These are phyloP conservation scores for Dendrobium officinale DNA, from an alignment of 106 monocot genomes.

Conservation along the genomic window DNA sequence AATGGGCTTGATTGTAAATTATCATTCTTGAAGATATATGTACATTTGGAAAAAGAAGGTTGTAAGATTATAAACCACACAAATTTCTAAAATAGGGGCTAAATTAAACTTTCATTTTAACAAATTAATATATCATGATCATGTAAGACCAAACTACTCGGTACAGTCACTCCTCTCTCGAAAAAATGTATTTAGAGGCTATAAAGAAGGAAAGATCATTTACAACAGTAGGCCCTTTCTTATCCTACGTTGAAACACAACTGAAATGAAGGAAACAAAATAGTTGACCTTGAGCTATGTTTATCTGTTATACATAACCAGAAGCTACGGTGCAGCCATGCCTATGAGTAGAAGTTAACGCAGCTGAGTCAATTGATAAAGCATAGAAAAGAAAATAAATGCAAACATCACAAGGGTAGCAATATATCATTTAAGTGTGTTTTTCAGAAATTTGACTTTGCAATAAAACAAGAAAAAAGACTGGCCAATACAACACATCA, in stretches of 20 bases:
- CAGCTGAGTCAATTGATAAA: neutral
- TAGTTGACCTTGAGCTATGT: neutral
- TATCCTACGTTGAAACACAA: neutral
- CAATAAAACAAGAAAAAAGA: no score
- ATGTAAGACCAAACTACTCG: neutral
- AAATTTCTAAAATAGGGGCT: neutral
- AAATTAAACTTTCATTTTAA: neutral
- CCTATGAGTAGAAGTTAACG: neutral
- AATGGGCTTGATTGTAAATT: neutral
- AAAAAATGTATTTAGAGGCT: neutral
- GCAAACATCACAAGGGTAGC: no score
- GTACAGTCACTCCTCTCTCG: neutral
- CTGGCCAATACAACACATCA: neutral
- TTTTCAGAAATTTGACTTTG: no score
- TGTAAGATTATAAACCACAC: neutral
- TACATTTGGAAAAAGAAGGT: neutral
- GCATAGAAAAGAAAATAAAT: neutral
- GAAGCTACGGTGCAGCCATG: neutral
- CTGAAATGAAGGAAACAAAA: neutral
- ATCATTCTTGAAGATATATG: no score
- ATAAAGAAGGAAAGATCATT: neutral
- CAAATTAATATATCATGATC: neutral
- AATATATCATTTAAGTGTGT: no score
- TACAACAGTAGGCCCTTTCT: neutral
- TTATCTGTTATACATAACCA: neutral